These are phyloP conservation scores for Apostasia ramifera DNA, from an alignment of 106 monocot genomes.

Conservation along the genomic window DNA sequence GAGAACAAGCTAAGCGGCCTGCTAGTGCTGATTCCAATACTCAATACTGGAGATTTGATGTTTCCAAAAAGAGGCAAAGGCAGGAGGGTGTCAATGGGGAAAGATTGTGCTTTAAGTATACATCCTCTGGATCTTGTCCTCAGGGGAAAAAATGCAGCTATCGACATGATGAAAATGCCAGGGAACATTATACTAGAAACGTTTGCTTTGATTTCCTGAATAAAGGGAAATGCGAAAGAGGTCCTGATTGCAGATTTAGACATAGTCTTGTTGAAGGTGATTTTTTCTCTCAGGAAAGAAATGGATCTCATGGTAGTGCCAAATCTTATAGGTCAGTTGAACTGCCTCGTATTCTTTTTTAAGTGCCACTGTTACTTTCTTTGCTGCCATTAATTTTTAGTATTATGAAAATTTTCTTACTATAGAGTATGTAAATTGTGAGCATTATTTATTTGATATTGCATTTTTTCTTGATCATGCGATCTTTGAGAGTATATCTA, in stretches of 20 bases:
- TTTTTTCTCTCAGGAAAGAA: constrained; percentile 4
- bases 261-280: constrained; percentile 60
- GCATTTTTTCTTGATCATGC: too few relatives aligned
- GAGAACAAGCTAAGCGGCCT: constrained; percentile 37
- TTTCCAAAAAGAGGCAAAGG: constrained; percentile 57
- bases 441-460: too few relatives aligned
- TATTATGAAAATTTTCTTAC: too few relatives aligned
- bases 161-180: constrained; percentile 68
- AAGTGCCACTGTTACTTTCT: too few relatives aligned
- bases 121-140: constrained; percentile 71
- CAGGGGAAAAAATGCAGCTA: constrained; percentile 63
- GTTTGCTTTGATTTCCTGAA: constrained; percentile 98
- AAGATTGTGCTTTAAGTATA: constrained; percentile 81
- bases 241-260: constrained; percentile 69
- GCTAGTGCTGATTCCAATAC: constrained; percentile 20
- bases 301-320: constrained; percentile 28
- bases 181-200: constrained; percentile 70
- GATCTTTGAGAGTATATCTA: too few relatives aligned
- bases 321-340: constrained; percentile 29
- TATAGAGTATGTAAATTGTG: too few relatives aligned
- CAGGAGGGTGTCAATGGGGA: constrained; percentile 28
- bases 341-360: too few relatives aligned
- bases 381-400: too few relatives aligned
- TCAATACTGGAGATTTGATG: constrained; percentile 89
- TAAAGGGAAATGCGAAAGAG: constrained; percentile 93